Base-by-base conservation (phyloP, 1,284 basidiomycete species). In the Abortiporus biennis region DNA sequence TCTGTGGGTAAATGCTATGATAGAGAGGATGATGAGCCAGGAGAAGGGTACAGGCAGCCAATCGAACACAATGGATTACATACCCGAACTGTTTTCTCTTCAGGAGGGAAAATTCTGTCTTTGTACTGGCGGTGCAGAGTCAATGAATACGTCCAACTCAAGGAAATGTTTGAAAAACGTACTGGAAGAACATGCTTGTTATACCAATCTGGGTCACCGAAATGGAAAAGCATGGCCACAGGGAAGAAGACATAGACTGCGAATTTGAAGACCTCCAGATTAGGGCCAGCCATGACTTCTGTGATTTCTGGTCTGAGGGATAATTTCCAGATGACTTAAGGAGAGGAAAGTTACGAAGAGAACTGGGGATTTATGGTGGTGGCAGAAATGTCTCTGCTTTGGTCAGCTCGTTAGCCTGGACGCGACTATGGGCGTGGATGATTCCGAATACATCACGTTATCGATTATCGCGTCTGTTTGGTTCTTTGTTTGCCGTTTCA, bases 191-290 rank as follows among this genome's bases (percentile, higher is more conserved):
- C 91, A 52, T 89, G 72, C 34, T 72, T 68, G 36, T 75, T 70
- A 57, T 93, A 95, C 91, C 91, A 96, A 29, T 86, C 77, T 3
- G 90, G 88, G 61, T 92, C 88, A 41, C 92, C 91, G 57, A 89
- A 94, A 61, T 93, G 86, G 40, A 92, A 66, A 65, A 95, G 80
- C 20, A 89, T 80, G 33, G 77, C 71, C 40, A 94, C 76, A 1
- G 92, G 92, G 50, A 94, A 83, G 59, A 92, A 91, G 46, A 95
- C 78, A 65, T 96, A 95, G 24, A 92, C 68, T 2, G 79, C 80
- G 54, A 92, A 92, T 65, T 90, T 91, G 78, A 92, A 88, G 15
- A 92, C 76, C 63, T 93, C 90, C 43, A 93, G 78, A 59, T 87
- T 88, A 31, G 24, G 27, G n/a, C 27, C 27, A 29, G 27, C 27